Evolutionary conservation across 495 filamentous ascomycete species (phyloP).

Genomic region (Collariella sp.): DNA sequence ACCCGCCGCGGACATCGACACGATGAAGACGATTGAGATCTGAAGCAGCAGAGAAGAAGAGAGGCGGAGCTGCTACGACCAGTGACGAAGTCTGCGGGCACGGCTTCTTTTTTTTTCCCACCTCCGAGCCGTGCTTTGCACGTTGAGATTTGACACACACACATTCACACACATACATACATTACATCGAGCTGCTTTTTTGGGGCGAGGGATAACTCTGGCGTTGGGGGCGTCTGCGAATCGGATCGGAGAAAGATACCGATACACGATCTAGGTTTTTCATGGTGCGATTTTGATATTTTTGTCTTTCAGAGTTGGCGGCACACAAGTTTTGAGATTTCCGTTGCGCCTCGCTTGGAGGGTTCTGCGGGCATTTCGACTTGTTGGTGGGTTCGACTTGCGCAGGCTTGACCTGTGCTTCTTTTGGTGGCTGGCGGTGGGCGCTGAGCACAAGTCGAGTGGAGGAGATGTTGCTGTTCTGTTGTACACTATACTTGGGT

Average conservation of each 20-base stretch:
- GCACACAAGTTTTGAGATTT: too few relatives aligned
- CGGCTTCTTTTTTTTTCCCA: too few relatives aligned
- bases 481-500: slow-evolving; percentile 10
- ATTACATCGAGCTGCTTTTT: background rate
- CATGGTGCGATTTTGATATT: background rate
- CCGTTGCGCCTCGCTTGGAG: too few relatives aligned
- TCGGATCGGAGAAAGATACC: too few relatives aligned
- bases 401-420: background rate
- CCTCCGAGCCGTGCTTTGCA: background rate
- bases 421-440: background rate
- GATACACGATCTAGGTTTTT: background rate
- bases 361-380: too few relatives aligned
- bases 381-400: too few relatives aligned
- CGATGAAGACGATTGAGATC: slow-evolving; percentile 54
- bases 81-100: slow-evolving; percentile 1
- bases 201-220: background rate
- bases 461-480: background rate
- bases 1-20: slow-evolving; percentile 28
- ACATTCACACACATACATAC: too few relatives aligned
- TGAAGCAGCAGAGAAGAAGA: slow-evolving; percentile 19
- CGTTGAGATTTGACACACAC: background rate
- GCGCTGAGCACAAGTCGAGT: background rate
- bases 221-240: slow-evolving; percentile 3
- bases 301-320: background rate
- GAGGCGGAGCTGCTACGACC: slow-evolving; percentile 4